Evolutionary conservation across 2,329 filamentous ascomycete species (phyloP).

Genomic region (Alternaria sp.): DNA sequence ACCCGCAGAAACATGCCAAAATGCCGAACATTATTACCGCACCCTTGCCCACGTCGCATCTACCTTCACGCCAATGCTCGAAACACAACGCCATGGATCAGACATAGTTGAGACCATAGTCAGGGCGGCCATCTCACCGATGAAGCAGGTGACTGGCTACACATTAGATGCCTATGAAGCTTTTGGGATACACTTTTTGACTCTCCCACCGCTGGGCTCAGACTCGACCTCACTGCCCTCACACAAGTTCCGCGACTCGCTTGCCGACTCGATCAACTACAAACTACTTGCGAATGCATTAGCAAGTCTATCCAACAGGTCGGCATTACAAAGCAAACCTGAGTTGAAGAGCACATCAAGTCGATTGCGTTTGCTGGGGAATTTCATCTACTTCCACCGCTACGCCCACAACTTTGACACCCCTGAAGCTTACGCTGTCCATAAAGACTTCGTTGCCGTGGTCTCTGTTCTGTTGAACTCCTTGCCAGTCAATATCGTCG

Average conservation of each 20-base stretch:
- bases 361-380: conserved; percentile 66
- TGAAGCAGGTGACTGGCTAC: conserved; percentile 47
- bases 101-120: conserved; percentile 28
- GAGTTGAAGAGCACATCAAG: conserved; percentile 50
- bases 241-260: conserved; percentile 40
- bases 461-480: conserved; percentile 65
- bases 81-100: conserved; percentile 6
- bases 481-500: conserved; percentile 64
- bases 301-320: conserved; percentile 40
- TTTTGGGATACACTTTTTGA: conserved; percentile 56
- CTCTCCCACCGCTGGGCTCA: conserved; percentile 47
- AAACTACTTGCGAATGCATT: conserved; percentile 54
- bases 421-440: conserved; percentile 54
- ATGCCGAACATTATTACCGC: conserved; percentile 44
- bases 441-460: conserved; percentile 64
- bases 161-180: conserved; percentile 51
- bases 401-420: conserved; percentile 55
- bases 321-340: conserved; percentile 37
- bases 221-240: conserved; percentile 34
- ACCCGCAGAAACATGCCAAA: conserved; percentile 46
- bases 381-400: conserved; percentile 67
- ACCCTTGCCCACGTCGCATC: conserved; percentile 41
- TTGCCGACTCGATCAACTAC: conserved; percentile 62
- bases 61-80: conserved; percentile 21
- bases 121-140: conserved; percentile 39